Evolutionary conservation across 192 early-diverging fungal species (phyloP), one percentile per base, ranked within the genome.

Genomic region (Umbelopsis vinacea): DNA sequence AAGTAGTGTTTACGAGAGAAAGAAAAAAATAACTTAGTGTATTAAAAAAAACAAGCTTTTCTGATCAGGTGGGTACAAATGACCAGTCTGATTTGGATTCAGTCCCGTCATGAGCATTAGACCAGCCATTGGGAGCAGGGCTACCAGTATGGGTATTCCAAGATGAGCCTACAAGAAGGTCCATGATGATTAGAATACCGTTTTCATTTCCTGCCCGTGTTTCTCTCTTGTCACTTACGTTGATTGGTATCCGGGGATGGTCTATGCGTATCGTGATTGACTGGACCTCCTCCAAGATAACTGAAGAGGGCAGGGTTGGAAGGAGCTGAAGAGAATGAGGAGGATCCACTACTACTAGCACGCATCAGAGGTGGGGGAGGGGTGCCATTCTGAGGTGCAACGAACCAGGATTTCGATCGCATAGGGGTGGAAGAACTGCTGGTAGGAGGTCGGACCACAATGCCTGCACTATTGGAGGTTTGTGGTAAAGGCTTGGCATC

Each of bases 221-320:
- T 54, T 23, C n/a, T 26, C 4, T 11, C 23, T 24, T 21, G 19
- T 22, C 33, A 63, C 57, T 63, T 63, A 63, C 57, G 57, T 63
- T 63, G 57, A 63, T 63, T 63, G 57, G 35, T 37, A 63, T 63
- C 57, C 12, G 57, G 57, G 19, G 57, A 63, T 37, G 57, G 35
- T 63, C 57, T 22, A 37, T 63, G 57, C 33, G 33, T 35, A 63
- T 63, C 35, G 17, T 35, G 11, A 35, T 37, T 63, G 57, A 50
- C 48, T 50, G 48, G 48, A 15, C 48, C 48, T 63, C 57, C 57
- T 63, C 57, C 57, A 37, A 63, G 57, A 33, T 63, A 63, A 37
- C 57, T 63, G 57, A 63, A 63, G 24, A 63, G 57, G 15, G 57
- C 57, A 38, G 57, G 57, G 33, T 63, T 63, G 57, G 57, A 29